Evolutionary conservation across 805 yeast genomes (phyloP).

Genomic region (Candida pseudofarinosa): DNA sequence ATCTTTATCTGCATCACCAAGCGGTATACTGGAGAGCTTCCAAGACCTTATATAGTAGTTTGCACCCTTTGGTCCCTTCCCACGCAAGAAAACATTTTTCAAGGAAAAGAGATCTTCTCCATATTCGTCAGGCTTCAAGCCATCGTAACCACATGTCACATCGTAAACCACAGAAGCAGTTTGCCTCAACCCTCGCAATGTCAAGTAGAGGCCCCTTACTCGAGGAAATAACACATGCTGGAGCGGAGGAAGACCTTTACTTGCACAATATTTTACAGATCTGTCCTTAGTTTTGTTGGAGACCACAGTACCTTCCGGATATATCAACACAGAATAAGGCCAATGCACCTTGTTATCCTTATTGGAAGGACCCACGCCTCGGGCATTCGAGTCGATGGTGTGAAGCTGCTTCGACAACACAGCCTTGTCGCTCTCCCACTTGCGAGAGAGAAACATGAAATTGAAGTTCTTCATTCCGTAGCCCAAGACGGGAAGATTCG

Average conservation of each 20-base stretch:
- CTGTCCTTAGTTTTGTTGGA: conserved; percentile 59
- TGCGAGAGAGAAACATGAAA: conserved; percentile 77
- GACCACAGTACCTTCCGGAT: conserved; percentile 93
- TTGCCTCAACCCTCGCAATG: conserved; percentile 51
- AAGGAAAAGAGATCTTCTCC: conserved; percentile 79
- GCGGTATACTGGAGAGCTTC: conserved; percentile 60
- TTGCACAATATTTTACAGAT: conserved; percentile 55
- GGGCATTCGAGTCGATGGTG: conserved; percentile 56
- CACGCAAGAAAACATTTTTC: conserved; percentile 57
- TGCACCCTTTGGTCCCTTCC: conserved; percentile 66
- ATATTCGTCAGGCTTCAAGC: conserved; percentile 54
- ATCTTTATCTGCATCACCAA: conserved; percentile 33
- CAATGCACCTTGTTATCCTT: conserved; percentile 15
- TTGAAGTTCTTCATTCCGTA: conserved; percentile 77
- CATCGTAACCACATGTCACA: conserved; percentile 78
- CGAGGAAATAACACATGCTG: conserved; percentile 78
- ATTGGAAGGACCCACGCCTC: conserved; percentile 46
- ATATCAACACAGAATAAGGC: conserved; percentile 65
- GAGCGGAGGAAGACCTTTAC: conserved; percentile 45
- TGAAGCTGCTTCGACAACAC: conserved; percentile 53
- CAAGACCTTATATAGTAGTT: conserved; percentile 62
- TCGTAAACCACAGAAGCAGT: conserved; percentile 67
- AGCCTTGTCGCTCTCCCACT: conserved; percentile 76
- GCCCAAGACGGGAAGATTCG: conserved; percentile 75
- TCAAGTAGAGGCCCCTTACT: conserved; percentile 69